phyloP scores from a whole-genome alignment of 441 rosid genomes.

The Macaranga tanarius region DNA sequence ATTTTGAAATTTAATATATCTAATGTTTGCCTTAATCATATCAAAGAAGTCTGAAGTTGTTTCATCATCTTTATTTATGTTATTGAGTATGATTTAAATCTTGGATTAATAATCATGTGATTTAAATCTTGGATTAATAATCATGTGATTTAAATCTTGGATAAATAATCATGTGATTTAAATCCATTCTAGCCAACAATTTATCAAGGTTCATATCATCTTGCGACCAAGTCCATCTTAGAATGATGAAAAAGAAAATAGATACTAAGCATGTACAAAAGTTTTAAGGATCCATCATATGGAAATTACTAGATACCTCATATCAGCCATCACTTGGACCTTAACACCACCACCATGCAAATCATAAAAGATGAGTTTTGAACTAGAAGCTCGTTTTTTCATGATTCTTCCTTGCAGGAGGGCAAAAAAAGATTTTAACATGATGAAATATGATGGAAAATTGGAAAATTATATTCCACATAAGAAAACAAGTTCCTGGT shows the following conservation, averaged over 20 bases:
- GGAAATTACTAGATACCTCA: constrained; percentile 43
- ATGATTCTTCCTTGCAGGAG: constrained; percentile 60
- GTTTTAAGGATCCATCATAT: background rate
- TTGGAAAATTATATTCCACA: background rate
- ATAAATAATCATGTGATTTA: too few species aligned
- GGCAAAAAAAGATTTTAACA: constrained; percentile 1
- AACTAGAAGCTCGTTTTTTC: constrained; percentile 76
- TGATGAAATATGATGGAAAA: constrained; percentile 1
- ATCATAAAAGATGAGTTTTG: constrained; percentile 85
- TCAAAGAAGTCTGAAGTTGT: too few species aligned
- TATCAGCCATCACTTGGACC: constrained; percentile 88
- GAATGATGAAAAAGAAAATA: background rate
- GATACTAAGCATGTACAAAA: background rate
- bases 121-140: too few species aligned
- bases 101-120: too few species aligned
- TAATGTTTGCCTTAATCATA: too few species aligned
- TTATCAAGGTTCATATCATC: too few species aligned
- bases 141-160: too few species aligned
- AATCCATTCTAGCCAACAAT: too few species aligned
- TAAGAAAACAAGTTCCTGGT: background rate
- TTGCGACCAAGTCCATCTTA: too few species aligned
- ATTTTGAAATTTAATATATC: too few species aligned
- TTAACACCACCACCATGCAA: constrained; percentile 57
- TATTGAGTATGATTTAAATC: too few species aligned
- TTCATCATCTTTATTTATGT: too few species aligned